Conservation (phyloP, 106 monocot species). For the Platanthera guangdongensis region DNA sequence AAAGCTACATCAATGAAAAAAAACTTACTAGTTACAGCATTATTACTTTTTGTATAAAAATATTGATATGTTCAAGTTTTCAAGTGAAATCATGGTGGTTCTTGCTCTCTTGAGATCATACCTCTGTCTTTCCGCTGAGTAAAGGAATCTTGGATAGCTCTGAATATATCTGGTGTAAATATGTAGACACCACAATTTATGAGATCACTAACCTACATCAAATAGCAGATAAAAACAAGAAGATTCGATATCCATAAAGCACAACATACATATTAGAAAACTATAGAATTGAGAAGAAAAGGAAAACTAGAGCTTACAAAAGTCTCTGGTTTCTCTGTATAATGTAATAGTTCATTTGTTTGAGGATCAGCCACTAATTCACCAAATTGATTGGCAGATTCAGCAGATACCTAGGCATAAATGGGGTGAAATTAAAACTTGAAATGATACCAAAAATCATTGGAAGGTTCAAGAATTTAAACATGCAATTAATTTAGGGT, state of each 20-base stretch:
- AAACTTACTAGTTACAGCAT: too few relatives aligned
- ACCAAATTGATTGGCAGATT: slow-evolving; percentile 80
- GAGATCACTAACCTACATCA: slow-evolving; percentile 78
- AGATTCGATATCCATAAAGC: background rate
- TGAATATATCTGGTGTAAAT: slow-evolving; percentile 94
- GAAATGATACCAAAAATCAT: background rate
- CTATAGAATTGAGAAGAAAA: background rate
- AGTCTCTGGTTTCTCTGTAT: slow-evolving; percentile 92
- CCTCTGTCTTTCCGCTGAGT: slow-evolving; percentile 69
- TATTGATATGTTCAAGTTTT: background rate
- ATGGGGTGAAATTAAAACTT: background rate
- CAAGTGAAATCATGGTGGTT: background rate
- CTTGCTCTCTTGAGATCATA: slow-evolving; percentile 10
- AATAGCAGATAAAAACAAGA: slow-evolving; percentile 8
- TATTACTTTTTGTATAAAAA: background rate
- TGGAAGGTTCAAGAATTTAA: background rate
- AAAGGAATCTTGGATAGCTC: slow-evolving; percentile 67
- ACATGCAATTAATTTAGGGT: background rate
- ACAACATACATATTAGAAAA: background rate
- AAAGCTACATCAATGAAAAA: too few relatives aligned
- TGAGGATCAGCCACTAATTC: slow-evolving; percentile 80
- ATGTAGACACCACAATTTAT: slow-evolving; percentile 97
- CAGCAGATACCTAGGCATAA: slow-evolving; percentile 42
- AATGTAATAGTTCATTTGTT: slow-evolving; percentile 75
- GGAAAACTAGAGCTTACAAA: slow-evolving; percentile 44